Percentiles rank a stretch among this genome's conserved stretches.
phyloP scores from a whole-genome alignment of 129 eudicot genomes.

The Mikania micrantha region DNA sequence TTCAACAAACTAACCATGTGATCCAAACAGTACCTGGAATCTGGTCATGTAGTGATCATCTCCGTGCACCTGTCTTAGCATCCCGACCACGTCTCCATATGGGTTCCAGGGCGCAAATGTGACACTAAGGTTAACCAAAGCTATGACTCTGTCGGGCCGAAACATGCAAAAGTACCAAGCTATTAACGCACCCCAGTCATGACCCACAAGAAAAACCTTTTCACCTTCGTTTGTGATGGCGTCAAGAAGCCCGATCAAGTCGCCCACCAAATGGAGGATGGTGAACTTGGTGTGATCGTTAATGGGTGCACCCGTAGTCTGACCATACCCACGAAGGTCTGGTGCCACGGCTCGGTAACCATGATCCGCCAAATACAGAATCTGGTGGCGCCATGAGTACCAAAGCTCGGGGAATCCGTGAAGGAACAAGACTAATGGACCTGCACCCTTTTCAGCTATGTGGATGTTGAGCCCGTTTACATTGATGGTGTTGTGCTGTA shows the following conservation, averaged over 20 bases:
- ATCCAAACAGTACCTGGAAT: conserved; percentile 38
- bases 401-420: conserved; percentile 47
- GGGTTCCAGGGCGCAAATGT: conserved; percentile 37
- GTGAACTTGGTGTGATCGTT: conserved; percentile 32
- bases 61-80: conserved; percentile 19
- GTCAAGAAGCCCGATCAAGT: conserved; percentile 35
- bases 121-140: conserved; percentile 38
- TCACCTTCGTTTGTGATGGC: conserved; percentile 24
- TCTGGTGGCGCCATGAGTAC: conserved; percentile 54
- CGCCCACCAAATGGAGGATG: conserved; percentile 31
- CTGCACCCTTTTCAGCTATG: conserved; percentile 34
- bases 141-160: conserved; percentile 41
- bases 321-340: conserved; percentile 44
- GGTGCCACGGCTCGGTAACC: conserved; percentile 53
- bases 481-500: conserved; percentile 10
- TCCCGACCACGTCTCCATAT: neutral
- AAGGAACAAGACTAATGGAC: conserved; percentile 33
- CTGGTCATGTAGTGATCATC: conserved; percentile 48
- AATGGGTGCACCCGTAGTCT: conserved; percentile 31
- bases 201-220: conserved; percentile 45
- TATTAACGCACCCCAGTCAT: conserved; percentile 49
- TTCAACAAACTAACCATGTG: too few species aligned
- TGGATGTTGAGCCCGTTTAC: conserved; percentile 38
- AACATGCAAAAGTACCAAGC: conserved; percentile 45
- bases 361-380: conserved; percentile 28